Evolutionary conservation across 1,284 basidiomycete genomes (phyloP), one percentile per base, ranked within the genome.

Genomic region (Irpex sp.): DNA sequence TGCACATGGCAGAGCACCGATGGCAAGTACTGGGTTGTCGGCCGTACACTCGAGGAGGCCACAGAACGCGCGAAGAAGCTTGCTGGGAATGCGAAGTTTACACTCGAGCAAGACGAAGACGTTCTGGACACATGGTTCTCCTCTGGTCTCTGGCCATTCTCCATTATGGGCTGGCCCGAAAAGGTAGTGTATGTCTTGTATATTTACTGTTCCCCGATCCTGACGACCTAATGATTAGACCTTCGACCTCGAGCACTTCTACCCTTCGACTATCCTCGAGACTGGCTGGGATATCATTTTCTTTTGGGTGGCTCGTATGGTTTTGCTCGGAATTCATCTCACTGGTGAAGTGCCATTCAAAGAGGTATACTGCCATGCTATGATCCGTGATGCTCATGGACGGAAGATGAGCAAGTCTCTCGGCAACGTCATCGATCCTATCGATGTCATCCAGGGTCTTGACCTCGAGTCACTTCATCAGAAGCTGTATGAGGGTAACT

Each of bases 201-300:
- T 26, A 26, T 26, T 26, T 26, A 26, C 26, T 26, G 26, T 26
- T 26, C 26, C 26, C 26, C 26, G 3, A 26, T 26, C 26, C 3
- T 26, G 3, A 26, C 49, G 26, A 8, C 1, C 26, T 39, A 17
- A 17, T 3, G 3, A 5, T 1, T 62, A 76, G 75, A 77, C 75
- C 2, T 43, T 61, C 11, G 95, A 98, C 73, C 70, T 94, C 36
- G 76, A 87, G 68, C 78, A 82, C 61, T 99, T 93, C 81, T 99
- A 97, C 77, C 97, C 97, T 0, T 81, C 94, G 7, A 87, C 90
- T 19, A 71, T 99, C 56, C 87, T 98, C 55, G 97, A 99, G 78
- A 99, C 97, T 0, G 97, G 97, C 56, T 99, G 97, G 96, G 97
- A 99, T 70, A 99, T 98, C 70, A 99, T 98, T 70, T 97, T 97